These are phyloP conservation scores for Keithomyces neogunnii DNA, from an alignment of 2,329 filamentous ascomycete species.

Conservation along the genomic window DNA sequence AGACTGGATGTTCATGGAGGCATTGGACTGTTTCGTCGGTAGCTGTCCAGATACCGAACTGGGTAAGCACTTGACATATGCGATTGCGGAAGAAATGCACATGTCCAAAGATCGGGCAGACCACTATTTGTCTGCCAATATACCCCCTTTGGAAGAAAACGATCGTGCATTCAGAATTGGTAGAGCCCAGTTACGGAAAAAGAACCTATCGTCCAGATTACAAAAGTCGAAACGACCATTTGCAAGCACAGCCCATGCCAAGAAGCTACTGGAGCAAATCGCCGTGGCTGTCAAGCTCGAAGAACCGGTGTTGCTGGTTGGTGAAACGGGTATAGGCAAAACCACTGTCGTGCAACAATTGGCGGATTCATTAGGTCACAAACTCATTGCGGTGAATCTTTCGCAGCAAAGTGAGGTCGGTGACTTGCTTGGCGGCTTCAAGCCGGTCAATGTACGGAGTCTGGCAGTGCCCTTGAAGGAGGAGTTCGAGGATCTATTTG, in stretches of 20 bases:
- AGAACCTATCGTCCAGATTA: slow-evolving; percentile 38
- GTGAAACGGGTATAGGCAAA: slow-evolving; percentile 97
- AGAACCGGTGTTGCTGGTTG: slow-evolving; percentile 92
- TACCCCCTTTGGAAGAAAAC: slow-evolving; percentile 59
- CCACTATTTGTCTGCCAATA: slow-evolving; percentile 66
- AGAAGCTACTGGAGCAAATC: slow-evolving; percentile 80
- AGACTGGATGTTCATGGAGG: slow-evolving; percentile 88
- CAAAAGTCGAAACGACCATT: slow-evolving; percentile 58
- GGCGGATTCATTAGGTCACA: slow-evolving; percentile 74
- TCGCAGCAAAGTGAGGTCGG: slow-evolving; percentile 97
- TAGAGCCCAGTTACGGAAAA: slow-evolving; percentile 54
- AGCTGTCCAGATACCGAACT: slow-evolving; percentile 61
- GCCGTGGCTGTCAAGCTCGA: slow-evolving; percentile 70
- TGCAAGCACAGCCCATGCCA: slow-evolving; percentile 79
- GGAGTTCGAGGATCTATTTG: slow-evolving; percentile 85
- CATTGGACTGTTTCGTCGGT: slow-evolving; percentile 84
- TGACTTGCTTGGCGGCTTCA: slow-evolving; percentile 93
- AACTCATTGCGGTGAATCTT: slow-evolving; percentile 85
- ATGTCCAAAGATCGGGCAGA: slow-evolving; percentile 75
- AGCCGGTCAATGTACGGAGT: slow-evolving; percentile 84
- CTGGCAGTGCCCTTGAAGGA: slow-evolving; percentile 86
- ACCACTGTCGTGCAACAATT: slow-evolving; percentile 94
- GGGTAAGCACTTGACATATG: slow-evolving; percentile 51
- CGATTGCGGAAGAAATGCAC: slow-evolving; percentile 80
- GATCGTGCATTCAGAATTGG: slow-evolving; percentile 54